Percentiles rank a stretch among this genome's conserved stretches.
Evolutionary conservation across 1,284 basidiomycete species (phyloP).

Genomic region (Mycena citricolor): DNA sequence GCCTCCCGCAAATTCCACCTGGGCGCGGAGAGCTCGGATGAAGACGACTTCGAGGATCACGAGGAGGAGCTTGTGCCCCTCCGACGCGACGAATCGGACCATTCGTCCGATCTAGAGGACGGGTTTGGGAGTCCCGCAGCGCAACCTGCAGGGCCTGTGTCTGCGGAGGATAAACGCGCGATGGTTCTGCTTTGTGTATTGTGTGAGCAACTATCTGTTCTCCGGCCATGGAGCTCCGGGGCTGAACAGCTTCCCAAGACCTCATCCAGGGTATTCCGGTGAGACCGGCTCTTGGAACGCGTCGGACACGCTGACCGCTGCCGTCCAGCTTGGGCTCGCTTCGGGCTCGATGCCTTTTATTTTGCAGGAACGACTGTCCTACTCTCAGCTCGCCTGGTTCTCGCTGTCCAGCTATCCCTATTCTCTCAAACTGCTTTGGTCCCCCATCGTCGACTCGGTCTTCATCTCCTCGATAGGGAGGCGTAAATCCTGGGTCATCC

Average conservation of each 20-base stretch:
- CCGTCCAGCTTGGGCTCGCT: constrained; percentile 64
- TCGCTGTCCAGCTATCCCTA: constrained; percentile 95
- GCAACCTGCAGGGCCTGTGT: constrained; percentile 49
- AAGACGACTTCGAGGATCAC: constrained; percentile 15
- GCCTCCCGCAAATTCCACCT: constrained; percentile 20
- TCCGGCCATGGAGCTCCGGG: constrained; percentile 11
- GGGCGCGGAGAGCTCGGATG: constrained; percentile 6
- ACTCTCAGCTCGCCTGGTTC: constrained; percentile 95
- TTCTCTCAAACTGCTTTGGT: constrained; percentile 96
- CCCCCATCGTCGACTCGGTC: constrained; percentile 95
- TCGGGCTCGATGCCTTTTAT: constrained; percentile 95
- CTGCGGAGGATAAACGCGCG: constrained; percentile 76
- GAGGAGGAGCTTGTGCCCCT: too few relatives aligned
- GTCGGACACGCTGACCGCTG: constrained; percentile 10
- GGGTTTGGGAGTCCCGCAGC: constrained; percentile 30
- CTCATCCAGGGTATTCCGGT: constrained; percentile 96
- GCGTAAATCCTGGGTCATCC: constrained; percentile 98
- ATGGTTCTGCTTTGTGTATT: constrained; percentile 86
- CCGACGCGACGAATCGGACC: constrained; percentile 7
- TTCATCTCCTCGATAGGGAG: constrained; percentile 83
- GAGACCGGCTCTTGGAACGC: constrained; percentile 37
- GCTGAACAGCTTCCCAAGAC: constrained; percentile 45
- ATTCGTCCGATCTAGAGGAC: constrained; percentile 32
- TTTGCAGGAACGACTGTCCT: constrained; percentile 90
- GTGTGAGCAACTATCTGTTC: constrained; percentile 57